Conservation (phyloP, 495 filamentous ascomycete genomes). For the Trichoderma erinaceum region DNA sequence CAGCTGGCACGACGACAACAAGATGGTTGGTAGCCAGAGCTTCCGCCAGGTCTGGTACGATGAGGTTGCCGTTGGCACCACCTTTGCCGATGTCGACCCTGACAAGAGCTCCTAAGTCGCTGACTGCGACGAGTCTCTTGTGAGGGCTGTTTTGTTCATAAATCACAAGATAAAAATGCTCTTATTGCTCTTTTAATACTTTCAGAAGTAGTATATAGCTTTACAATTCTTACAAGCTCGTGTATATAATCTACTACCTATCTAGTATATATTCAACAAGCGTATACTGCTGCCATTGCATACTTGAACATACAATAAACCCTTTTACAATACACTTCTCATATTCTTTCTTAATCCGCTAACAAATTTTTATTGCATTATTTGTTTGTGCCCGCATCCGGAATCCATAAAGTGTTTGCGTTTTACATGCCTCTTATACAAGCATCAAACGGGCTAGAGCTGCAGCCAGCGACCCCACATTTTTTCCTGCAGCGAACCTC, state of each 20-base stretch:
- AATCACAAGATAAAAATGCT: background rate
- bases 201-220: background rate
- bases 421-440: background rate
- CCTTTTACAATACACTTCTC: too few species aligned
- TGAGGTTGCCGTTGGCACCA: slow-evolving; percentile 44
- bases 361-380: too few species aligned
- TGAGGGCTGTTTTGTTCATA: background rate
- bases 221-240: background rate
- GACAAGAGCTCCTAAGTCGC: background rate
- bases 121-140: background rate
- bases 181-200: background rate
- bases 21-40: slow-evolving; percentile 41
- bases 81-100: slow-evolving; percentile 33
- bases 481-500: background rate
- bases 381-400: too few species aligned
- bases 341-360: too few species aligned
- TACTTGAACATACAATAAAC: too few species aligned
- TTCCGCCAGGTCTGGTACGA: slow-evolving; percentile 50
- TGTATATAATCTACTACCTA: background rate
- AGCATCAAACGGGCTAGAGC: background rate
- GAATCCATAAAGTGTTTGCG: background rate
- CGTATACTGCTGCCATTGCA: too few species aligned
- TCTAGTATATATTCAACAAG: too few species aligned
- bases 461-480: background rate
- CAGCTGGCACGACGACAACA: slow-evolving; percentile 46